Percentiles rank a stretch among this genome's conserved stretches.
These are phyloP conservation scores for Melampsora americana DNA, from an alignment of 1,284 basidiomycete species.

Conservation along the genomic window DNA sequence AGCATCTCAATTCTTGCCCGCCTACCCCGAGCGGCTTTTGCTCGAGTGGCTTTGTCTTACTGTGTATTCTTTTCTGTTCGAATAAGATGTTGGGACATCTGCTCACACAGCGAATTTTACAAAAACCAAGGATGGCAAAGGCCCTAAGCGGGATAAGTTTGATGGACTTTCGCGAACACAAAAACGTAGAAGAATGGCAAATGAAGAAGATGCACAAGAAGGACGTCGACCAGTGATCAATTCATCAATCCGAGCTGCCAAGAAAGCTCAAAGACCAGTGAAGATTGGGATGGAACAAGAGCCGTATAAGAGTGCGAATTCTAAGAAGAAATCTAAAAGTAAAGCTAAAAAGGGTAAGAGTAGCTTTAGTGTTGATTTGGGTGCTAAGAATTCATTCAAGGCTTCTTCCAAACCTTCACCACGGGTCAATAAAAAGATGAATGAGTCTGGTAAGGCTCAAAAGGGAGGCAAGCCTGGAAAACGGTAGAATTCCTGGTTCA, in stretches of 20 bases:
- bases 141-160: conserved; percentile 32
- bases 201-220: conserved; percentile 39
- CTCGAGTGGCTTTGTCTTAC: not conserved
- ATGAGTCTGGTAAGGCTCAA: not conserved
- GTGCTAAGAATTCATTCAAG: not conserved
- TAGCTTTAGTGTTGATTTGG: conserved; percentile 5
- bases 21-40: not conserved
- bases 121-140: not conserved
- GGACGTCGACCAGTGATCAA: conserved; percentile 13
- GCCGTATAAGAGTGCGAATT: conserved; percentile 8
- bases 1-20: conserved; percentile 45
- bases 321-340: conserved; percentile 18
- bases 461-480: conserved; percentile 7
- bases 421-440: not conserved
- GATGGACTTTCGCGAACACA: conserved; percentile 40
- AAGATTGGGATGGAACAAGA: conserved; percentile 31
- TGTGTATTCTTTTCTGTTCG: not conserved
- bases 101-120: conserved; percentile 41
- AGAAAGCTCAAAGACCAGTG: conserved; percentile 33
- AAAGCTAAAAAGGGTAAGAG: conserved; percentile 21
- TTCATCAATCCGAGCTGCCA: conserved; percentile 33
- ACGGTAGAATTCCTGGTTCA: not conserved
- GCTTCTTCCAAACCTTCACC: conserved; percentile 1
- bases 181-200: conserved; percentile 40
- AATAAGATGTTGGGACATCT: conserved; percentile 29